These are phyloP conservation scores for Curvularia verruculosa DNA, from an alignment of 2,329 filamentous ascomycete genomes.

Conservation along the genomic window DNA sequence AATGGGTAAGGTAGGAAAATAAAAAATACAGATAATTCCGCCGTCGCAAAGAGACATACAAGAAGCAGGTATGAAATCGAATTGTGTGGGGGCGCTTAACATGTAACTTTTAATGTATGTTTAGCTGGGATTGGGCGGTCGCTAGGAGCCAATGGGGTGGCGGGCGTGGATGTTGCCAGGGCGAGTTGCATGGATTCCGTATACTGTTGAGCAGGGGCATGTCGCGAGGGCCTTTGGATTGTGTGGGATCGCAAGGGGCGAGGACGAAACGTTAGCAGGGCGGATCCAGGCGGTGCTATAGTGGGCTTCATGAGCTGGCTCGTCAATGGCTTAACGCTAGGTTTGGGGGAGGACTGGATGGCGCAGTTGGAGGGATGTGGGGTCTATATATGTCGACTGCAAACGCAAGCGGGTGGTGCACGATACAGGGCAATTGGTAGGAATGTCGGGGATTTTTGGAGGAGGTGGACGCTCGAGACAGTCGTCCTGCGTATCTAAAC, in stretches of 20 bases:
- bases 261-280: neutral
- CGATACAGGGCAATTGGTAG: constrained; percentile 5
- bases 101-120: neutral
- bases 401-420: constrained; percentile 8
- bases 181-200: constrained; percentile 4
- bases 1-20: neutral
- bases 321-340: constrained; percentile 8
- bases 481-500: constrained; percentile 9
- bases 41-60: neutral
- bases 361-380: constrained; percentile 12
- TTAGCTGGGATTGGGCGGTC: neutral
- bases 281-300: neutral
- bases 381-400: constrained; percentile 11
- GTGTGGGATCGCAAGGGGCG: neutral
- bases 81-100: neutral
- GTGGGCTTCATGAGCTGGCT: constrained; percentile 5
- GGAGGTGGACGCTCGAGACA: constrained; percentile 1
- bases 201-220: constrained; percentile 1
- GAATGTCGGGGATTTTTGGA: constrained; percentile 11
- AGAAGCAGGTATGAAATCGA: neutral
- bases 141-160: constrained; percentile 3
- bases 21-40: constrained; percentile 7
- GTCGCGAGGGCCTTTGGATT: constrained; percentile 4
- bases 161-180: constrained; percentile 6
- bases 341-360: constrained; percentile 1